Conservation (phyloP, 805 yeast species). For the Ogataea naganishii region DNA sequence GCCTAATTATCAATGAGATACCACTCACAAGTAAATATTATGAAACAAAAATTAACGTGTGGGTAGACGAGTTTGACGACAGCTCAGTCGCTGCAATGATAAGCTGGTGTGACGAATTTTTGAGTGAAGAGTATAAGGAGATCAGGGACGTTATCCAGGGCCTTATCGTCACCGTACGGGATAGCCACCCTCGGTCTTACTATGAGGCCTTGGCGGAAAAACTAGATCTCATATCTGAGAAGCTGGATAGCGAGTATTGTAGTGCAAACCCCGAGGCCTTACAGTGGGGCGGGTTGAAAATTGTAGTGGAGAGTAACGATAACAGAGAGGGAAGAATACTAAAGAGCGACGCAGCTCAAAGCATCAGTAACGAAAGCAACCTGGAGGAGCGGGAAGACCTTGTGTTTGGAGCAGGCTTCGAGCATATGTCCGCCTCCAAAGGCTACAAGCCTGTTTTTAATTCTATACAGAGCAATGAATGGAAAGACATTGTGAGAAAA, state of each 20-base stretch:
- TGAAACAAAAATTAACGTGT: constrained; percentile 16
- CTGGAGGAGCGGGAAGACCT: constrained; percentile 29
- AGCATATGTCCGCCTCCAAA: too few relatives aligned
- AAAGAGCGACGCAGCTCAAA: not conserved
- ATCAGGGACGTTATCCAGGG: constrained; percentile 40
- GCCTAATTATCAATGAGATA: constrained; percentile 16
- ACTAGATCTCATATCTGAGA: constrained; percentile 8
- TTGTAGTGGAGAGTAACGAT: constrained; percentile 24
- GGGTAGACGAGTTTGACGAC: constrained; percentile 22
- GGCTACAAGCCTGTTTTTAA: too few relatives aligned
- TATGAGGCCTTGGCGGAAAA: constrained; percentile 14
- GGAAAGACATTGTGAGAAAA: too few relatives aligned
- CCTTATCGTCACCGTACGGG: too few relatives aligned
- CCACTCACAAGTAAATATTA: constrained; percentile 17
- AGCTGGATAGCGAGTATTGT: constrained; percentile 1
- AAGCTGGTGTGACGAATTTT: constrained; percentile 33
- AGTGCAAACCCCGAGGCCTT: constrained; percentile 3
- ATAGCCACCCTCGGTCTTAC: constrained; percentile 29
- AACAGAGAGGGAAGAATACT: constrained; percentile 1
- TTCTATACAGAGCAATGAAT: too few relatives aligned
- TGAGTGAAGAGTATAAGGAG: constrained; percentile 27
- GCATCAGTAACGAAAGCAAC: constrained; percentile 3
- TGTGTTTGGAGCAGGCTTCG: constrained; percentile 30
- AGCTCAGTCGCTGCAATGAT: constrained; percentile 15
- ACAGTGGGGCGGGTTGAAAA: constrained; percentile 27